Conservation (phyloP, 768 basidiomycete genomes). For the Peribolospora kevripleyi region DNA sequence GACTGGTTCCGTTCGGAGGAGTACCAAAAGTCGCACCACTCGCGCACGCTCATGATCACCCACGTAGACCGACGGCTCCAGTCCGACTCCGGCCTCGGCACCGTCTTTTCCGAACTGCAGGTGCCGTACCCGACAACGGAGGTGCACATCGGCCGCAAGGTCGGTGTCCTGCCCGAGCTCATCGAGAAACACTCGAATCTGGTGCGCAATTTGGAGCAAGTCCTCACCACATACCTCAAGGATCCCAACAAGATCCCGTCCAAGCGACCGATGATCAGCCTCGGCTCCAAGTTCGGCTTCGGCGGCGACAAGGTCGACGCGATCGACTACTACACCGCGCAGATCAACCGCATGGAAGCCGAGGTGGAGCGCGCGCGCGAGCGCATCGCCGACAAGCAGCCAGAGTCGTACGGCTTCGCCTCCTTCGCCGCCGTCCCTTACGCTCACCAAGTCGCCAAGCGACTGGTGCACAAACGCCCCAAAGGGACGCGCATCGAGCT, state of each 20-base stretch:
- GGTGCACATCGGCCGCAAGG: slow-evolving; percentile 64
- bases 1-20: slow-evolving; percentile 44
- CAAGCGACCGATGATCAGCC: slow-evolving; percentile 52
- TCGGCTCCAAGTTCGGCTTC: slow-evolving; percentile 56
- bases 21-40: slow-evolving; percentile 73
- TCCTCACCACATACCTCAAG: slow-evolving; percentile 61
- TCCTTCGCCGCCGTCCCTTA: slow-evolving; percentile 50
- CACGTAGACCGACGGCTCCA: slow-evolving; percentile 57
- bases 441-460: slow-evolving; percentile 58
- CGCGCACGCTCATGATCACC: slow-evolving; percentile 63
- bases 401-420: slow-evolving; percentile 44
- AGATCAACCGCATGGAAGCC: slow-evolving; percentile 19
- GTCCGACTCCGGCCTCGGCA: slow-evolving; percentile 57
- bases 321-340: slow-evolving; percentile 51
- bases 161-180: slow-evolving; percentile 67
- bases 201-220: slow-evolving; percentile 69
- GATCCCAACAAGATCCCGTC: slow-evolving; percentile 55
- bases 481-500: slow-evolving; percentile 46
- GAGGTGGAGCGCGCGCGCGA: slow-evolving; percentile 51
- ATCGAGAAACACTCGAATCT: slow-evolving; percentile 44
- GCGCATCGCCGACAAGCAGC: slow-evolving; percentile 27
- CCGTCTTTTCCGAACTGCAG: slow-evolving; percentile 30
- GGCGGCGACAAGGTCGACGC: slow-evolving; percentile 73
- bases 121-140: slow-evolving; percentile 79
- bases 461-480: slow-evolving; percentile 40